Evolutionary conservation across 2,329 filamentous ascomycete species (phyloP).

Genomic region (Aspergillus fumigatus): DNA sequence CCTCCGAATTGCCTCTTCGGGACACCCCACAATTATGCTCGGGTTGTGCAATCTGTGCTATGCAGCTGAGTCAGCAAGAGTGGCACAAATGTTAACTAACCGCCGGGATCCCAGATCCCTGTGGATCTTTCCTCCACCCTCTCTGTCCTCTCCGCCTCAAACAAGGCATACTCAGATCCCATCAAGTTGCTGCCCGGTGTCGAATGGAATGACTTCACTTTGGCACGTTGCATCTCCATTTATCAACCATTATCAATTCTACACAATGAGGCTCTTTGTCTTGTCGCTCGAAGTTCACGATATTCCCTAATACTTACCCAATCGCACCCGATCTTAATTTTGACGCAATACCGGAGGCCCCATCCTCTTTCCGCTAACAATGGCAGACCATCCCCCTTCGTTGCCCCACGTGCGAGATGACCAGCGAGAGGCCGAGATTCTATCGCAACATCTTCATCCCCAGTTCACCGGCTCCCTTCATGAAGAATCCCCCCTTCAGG

Average conservation of each 20-base stretch:
- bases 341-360: too few species aligned
- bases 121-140: too few species aligned
- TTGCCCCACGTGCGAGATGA: conserved; percentile 4
- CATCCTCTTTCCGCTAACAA: neutral
- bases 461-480: conserved; percentile 19
- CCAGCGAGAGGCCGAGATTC: conserved; percentile 14
- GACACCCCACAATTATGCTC: neutral
- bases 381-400: conserved; percentile 29
- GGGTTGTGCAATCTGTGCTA: conserved; percentile 3
- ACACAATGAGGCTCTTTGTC: neutral
- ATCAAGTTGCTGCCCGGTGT: too few species aligned
- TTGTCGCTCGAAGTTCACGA: neutral
- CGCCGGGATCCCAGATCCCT: too few species aligned
- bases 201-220: neutral
- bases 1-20: neutral
- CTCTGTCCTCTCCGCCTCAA: too few species aligned
- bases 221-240: neutral
- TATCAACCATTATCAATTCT: neutral
- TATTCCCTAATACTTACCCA: neutral
- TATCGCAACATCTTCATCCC: conserved; percentile 18
- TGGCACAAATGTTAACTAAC: too few species aligned
- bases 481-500: conserved; percentile 4
- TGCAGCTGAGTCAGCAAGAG: conserved; percentile 3
- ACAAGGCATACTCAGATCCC: too few species aligned
- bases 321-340: neutral